These are phyloP conservation scores for Actinidia arguta DNA, from an alignment of 179 eudicot genomes.

Conservation along the genomic window DNA sequence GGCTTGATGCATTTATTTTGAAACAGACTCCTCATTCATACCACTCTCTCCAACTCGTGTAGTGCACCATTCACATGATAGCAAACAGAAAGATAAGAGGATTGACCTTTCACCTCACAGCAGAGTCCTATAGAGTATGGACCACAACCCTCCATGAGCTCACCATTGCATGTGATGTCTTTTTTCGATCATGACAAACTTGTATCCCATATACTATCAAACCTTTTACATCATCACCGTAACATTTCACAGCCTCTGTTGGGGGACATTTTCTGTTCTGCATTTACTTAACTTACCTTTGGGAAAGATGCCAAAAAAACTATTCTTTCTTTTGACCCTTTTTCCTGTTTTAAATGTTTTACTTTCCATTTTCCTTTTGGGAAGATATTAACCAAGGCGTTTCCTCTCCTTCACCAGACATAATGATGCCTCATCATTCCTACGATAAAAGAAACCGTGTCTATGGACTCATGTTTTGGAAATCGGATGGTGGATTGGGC, in stretches of 20 bases:
- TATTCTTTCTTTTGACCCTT: background rate
- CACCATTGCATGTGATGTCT: background rate
- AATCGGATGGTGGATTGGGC: too few species aligned
- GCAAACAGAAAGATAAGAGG: background rate
- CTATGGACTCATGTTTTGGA: too few species aligned
- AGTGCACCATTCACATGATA: background rate
- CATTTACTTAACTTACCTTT: background rate
- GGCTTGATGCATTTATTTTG: background rate
- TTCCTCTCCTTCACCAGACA: background rate
- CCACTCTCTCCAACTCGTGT: background rate
- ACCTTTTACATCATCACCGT: background rate
- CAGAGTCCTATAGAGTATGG: background rate
- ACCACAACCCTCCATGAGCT: background rate
- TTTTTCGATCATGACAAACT: background rate
- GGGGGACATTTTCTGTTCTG: background rate
- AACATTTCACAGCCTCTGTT: background rate
- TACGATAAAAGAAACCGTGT: too few species aligned
- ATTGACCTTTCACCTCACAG: background rate
- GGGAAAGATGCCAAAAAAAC: background rate
- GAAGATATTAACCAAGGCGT: background rate
- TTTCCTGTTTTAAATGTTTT: too few species aligned
- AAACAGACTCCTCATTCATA: background rate
- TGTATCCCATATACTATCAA: background rate
- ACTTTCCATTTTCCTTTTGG: background rate
- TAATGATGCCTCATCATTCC: background rate